phyloP scores from a whole-genome alignment of 768 basidiomycete species.

The Coprinopsis marcescibilis region DNA sequence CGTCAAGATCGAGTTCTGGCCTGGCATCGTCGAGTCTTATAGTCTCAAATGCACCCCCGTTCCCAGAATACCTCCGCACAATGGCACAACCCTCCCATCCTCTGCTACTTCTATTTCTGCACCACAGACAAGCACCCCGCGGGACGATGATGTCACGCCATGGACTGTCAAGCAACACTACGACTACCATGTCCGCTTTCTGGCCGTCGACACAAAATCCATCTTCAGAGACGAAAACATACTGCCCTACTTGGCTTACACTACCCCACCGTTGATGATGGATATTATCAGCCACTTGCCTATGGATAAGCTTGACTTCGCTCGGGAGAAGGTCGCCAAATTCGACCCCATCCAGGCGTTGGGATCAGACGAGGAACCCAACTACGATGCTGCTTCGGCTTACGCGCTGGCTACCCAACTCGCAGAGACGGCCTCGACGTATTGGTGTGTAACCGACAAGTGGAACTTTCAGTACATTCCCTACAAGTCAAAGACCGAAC shows the following conservation, averaged over 20 bases:
- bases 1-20: constrained; percentile 10
- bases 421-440: constrained; percentile 53
- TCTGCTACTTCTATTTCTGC: no score
- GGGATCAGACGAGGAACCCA: constrained; percentile 26
- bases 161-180: constrained; percentile 61
- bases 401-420: constrained; percentile 72
- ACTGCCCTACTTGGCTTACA: constrained; percentile 71
- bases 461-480: constrained; percentile 57
- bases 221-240: constrained; percentile 50
- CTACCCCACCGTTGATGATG: constrained; percentile 48
- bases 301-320: constrained; percentile 36
- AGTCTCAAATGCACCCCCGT: constrained; percentile 9
- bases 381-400: constrained; percentile 51
- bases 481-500: neutral
- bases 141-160: no score
- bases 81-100: neutral
- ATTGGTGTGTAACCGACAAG: constrained; percentile 71
- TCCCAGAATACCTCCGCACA: neutral
- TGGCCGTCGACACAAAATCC: constrained; percentile 48
- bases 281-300: constrained; percentile 41
- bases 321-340: constrained; percentile 29
- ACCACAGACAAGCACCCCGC: no score
- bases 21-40: constrained; percentile 9
- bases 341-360: constrained; percentile 46
- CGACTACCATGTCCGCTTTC: constrained; percentile 62